A percentile compares a stretch with the other conserved stretches of the same genome.
Evolutionary conservation across 2,329 filamentous ascomycete species (phyloP).

Genomic region (Westerdykella ornata): DNA sequence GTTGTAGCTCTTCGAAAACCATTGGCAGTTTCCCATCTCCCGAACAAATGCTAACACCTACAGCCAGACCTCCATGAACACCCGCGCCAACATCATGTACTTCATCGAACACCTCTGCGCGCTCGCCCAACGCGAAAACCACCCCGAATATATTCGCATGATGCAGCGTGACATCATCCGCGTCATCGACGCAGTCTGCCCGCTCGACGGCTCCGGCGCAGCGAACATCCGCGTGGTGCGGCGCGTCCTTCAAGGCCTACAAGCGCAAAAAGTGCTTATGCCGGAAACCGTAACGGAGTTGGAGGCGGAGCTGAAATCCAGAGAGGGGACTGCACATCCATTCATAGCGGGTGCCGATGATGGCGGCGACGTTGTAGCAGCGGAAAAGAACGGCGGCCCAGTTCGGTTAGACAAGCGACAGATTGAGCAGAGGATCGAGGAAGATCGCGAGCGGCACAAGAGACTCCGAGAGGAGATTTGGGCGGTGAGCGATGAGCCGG

Average conservation of each 20-base stretch:
- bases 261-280: constrained; percentile 66
- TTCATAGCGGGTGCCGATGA: constrained; percentile 14
- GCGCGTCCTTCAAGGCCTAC: constrained; percentile 67
- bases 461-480: constrained; percentile 85
- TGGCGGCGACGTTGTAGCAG: constrained; percentile 12
- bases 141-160: constrained; percentile 82
- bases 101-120: constrained; percentile 96
- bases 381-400: constrained; percentile 34
- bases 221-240: constrained; percentile 91
- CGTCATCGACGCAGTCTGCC: constrained; percentile 87
- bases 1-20: neutral
- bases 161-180: constrained; percentile 87
- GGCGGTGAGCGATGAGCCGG: constrained; percentile 61
- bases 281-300: constrained; percentile 69
- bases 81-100: constrained; percentile 96
- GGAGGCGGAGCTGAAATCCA: constrained; percentile 72
- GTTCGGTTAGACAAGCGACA: constrained; percentile 68
- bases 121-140: constrained; percentile 66
- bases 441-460: constrained; percentile 93
- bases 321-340: constrained; percentile 49
- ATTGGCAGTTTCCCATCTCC: too few species aligned
- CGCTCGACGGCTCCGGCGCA: constrained; percentile 76
- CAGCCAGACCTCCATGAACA: constrained; percentile 64
- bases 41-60: neutral
- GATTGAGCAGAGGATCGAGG: constrained; percentile 93